Percentiles rank a stretch among this genome's conserved stretches.
Conservation (phyloP, 2,329 filamentous ascomycete species). For the Pleoardoris graminearum region DNA sequence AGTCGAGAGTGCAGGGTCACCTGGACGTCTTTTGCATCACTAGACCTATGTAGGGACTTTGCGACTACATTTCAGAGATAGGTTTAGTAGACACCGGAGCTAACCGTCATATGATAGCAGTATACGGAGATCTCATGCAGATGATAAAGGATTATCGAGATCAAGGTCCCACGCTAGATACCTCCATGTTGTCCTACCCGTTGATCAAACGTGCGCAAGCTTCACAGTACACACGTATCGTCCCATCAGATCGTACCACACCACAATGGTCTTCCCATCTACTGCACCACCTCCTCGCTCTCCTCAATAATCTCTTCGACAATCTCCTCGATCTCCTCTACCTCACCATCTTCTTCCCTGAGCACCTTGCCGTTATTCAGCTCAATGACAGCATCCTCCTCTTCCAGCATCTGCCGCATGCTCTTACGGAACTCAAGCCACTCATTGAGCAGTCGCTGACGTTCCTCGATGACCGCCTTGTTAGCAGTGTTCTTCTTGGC, state of each 20-base stretch:
- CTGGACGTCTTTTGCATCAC: too few relatives aligned
- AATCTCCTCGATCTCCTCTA: constrained; percentile 68
- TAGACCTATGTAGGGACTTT: too few relatives aligned
- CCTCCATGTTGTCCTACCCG: too few relatives aligned
- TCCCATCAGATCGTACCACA: background rate
- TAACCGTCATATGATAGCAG: too few relatives aligned
- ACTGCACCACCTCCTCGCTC: constrained; percentile 72
- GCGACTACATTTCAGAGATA: too few relatives aligned
- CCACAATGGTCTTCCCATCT: constrained; percentile 10
- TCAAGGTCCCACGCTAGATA: too few relatives aligned
- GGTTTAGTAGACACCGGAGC: too few relatives aligned
- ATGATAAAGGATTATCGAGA: too few relatives aligned
- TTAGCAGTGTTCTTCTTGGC: constrained; percentile 93
- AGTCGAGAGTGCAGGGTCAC: too few relatives aligned
- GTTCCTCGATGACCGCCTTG: constrained; percentile 86
- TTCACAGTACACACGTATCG: background rate
- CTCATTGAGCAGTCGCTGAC: constrained; percentile 80
- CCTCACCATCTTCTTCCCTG: constrained; percentile 53
- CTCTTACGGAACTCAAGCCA: constrained; percentile 83
- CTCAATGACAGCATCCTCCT: constrained; percentile 61
- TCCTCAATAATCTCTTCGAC: constrained; percentile 91
- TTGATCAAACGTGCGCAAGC: too few relatives aligned
- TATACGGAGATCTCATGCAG: too few relatives aligned
- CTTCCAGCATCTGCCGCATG: constrained; percentile 66
- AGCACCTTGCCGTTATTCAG: constrained; percentile 57